Conservation (phyloP, 2,329 filamentous ascomycete species). For the Dothiorella sarmentorum region DNA sequence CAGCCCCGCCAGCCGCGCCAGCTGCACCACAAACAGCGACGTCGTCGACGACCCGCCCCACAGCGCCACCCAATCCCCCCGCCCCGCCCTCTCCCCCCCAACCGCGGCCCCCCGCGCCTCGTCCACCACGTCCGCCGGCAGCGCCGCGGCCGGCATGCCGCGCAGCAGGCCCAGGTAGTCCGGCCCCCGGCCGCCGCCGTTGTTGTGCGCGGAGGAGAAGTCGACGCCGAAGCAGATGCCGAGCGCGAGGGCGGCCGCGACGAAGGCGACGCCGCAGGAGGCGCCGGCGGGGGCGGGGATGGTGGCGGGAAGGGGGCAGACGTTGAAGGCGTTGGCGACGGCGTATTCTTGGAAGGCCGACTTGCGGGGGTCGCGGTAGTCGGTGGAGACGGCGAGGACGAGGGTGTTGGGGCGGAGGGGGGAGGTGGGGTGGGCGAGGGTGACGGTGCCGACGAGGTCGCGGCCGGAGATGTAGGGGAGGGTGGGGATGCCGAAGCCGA, state of each 20-base stretch:
- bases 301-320: conserved; percentile 56
- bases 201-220: conserved; percentile 46
- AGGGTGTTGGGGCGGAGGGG: conserved; percentile 21
- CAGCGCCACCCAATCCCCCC: conserved; percentile 68
- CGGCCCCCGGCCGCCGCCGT: conserved; percentile 47
- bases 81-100: conserved; percentile 51
- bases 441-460: conserved; percentile 65
- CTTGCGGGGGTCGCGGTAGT: conserved; percentile 70
- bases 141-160: conserved; percentile 41
- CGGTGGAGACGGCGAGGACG: conserved; percentile 65
- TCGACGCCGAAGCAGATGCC: conserved; percentile 68
- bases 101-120: conserved; percentile 61
- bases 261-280: conserved; percentile 67
- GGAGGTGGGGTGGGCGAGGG: conserved; percentile 40
- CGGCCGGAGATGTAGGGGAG: conserved; percentile 68
- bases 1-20: conserved; percentile 64
- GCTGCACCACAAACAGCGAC: conserved; percentile 62
- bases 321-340: conserved; percentile 62
- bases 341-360: conserved; percentile 69
- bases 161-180: conserved; percentile 56
- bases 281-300: conserved; percentile 54
- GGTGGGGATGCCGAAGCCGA: conserved; percentile 64
- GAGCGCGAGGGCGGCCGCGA: conserved; percentile 63
- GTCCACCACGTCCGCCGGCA: conserved; percentile 59
- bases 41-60: conserved; percentile 69